phyloP scores from a whole-genome alignment of 2,329 filamentous ascomycete species.

The Colletotrichum chrysophilum region DNA sequence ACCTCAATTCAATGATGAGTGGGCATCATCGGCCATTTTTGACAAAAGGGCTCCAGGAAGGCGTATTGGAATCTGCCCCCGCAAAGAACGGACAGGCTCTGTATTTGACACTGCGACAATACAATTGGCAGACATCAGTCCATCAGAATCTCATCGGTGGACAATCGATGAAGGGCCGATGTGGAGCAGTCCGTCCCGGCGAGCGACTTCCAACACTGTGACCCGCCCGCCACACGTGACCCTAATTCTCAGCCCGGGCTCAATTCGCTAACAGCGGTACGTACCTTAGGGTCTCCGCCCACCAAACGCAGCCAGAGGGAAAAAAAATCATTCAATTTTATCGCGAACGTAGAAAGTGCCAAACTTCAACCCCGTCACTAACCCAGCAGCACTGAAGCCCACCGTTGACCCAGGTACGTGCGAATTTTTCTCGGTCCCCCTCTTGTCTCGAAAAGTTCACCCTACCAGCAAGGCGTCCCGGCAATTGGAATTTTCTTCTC shows the following conservation, averaged over 20 bases:
- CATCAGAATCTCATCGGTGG: background rate
- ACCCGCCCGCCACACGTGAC: background rate
- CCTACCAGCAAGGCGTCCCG: conserved; percentile 9
- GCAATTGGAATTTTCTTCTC: background rate
- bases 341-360: conserved; percentile 33
- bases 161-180: background rate
- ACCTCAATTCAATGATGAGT: background rate
- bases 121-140: background rate
- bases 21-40: background rate
- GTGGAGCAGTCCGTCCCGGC: background rate
- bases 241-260: background rate
- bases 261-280: conserved; percentile 31
- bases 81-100: background rate
- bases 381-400: conserved; percentile 31
- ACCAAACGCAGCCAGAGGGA: conserved; percentile 33
- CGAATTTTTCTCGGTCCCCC: background rate
- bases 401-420: conserved; percentile 44
- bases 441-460: background rate
- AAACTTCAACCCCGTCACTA: conserved; percentile 36
- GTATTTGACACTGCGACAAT: background rate
- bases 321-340: conserved; percentile 41
- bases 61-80: background rate
- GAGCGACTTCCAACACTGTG: background rate
- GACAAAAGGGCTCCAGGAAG: background rate
- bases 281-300: conserved; percentile 44